These are phyloP conservation scores for Sclerotinia trifoliorum DNA, from an alignment of 2,329 filamentous ascomycete species.

Conservation along the genomic window DNA sequence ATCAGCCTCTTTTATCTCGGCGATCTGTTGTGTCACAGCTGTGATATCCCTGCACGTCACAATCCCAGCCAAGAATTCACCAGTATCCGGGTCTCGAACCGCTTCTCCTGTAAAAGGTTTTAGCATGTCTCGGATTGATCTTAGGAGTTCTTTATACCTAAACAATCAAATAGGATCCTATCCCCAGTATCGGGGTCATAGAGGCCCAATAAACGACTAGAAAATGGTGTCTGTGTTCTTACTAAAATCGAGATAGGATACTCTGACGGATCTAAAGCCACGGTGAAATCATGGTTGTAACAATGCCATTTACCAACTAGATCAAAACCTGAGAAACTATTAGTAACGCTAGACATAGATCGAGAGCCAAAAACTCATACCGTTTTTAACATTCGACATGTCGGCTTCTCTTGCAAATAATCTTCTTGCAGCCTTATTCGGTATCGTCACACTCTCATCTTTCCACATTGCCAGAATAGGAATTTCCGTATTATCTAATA, in stretches of 20 bases:
- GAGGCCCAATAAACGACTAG: conserved; percentile 61
- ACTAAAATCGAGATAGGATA: conserved; percentile 66
- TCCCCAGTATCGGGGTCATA: conserved; percentile 53
- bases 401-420: conserved; percentile 50
- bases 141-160: conserved; percentile 41
- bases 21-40: conserved; percentile 65
- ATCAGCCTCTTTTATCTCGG: conserved; percentile 66
- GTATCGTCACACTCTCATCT: conserved; percentile 70
- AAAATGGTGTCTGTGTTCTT: conserved; percentile 59
- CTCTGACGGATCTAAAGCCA: conserved; percentile 55
- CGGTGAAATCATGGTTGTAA: conserved; percentile 66
- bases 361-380: conserved; percentile 26
- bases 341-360: not conserved
- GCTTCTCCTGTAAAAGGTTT: conserved; percentile 49
- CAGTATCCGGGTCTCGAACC: conserved; percentile 63
- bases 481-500: conserved; percentile 71
- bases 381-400: conserved; percentile 44
- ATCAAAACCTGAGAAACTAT: conserved; percentile 42
- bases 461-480: conserved; percentile 80
- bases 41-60: conserved; percentile 64
- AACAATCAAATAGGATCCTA: conserved; percentile 60
- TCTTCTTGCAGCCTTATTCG: conserved; percentile 57
- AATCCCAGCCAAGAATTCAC: conserved; percentile 71
- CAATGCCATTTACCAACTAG: conserved; percentile 60
- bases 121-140: not conserved